These are phyloP conservation scores for Glaciozyma antarctica DNA, from an alignment of 768 basidiomycete species.

Conservation along the genomic window DNA sequence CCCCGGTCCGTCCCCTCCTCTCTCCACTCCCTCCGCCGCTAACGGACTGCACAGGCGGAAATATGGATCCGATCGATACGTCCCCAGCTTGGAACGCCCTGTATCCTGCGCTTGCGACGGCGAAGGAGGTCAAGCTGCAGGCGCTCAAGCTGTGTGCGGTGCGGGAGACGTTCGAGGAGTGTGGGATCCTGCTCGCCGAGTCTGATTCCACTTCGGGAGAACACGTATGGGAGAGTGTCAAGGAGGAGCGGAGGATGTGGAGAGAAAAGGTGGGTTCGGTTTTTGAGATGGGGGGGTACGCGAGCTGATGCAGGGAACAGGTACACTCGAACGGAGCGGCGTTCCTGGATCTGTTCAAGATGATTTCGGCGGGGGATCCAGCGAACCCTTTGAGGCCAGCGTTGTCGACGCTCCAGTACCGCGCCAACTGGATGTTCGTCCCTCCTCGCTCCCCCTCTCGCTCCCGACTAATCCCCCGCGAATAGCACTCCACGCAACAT, in stretches of 20 bases:
- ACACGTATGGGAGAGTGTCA: neutral
- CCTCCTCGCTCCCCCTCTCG: too few species aligned
- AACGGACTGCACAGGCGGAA: constrained; percentile 9
- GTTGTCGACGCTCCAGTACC: neutral
- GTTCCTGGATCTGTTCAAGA: constrained; percentile 7
- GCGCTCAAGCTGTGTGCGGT: constrained; percentile 20
- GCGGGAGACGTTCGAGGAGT: constrained; percentile 33
- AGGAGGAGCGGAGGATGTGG: constrained; percentile 7
- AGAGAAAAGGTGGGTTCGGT: constrained; percentile 18
- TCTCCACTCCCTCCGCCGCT: neutral
- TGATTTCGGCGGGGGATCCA: neutral
- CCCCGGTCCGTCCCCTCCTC: constrained; percentile 17
- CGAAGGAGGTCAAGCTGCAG: constrained; percentile 3
- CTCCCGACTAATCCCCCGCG: neutral
- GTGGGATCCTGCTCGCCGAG: constrained; percentile 26
- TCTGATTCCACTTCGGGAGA: neutral
- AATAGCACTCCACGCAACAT: constrained; percentile 19
- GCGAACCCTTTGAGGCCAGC: neutral
- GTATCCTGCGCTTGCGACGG: neutral
- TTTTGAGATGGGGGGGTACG: neutral
- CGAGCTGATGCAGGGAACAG: neutral
- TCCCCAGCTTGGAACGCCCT: neutral
- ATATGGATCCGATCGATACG: constrained; percentile 19
- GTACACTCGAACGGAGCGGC: constrained; percentile 6
- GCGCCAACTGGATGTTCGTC: constrained; percentile 24